Percentiles rank a stretch among this genome's conserved stretches.
These are phyloP conservation scores for Thermomucor indicae-seudaticae DNA, from an alignment of 371 early-diverging fungal genomes.

Conservation along the genomic window DNA sequence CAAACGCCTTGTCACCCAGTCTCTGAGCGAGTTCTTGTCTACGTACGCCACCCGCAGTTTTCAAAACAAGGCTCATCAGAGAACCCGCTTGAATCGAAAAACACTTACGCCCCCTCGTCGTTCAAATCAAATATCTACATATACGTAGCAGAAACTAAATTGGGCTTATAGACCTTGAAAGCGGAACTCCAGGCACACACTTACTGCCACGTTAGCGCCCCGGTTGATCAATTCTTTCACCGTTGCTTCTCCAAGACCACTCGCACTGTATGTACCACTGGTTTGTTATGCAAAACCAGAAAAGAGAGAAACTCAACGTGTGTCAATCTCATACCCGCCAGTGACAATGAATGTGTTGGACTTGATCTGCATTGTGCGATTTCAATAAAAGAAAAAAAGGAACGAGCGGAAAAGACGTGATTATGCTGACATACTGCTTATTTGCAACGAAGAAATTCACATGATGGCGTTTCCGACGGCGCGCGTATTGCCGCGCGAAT, in stretches of 20 bases:
- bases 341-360: slow-evolving; percentile 31
- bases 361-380: slow-evolving; percentile 15
- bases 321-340: slow-evolving; percentile 34
- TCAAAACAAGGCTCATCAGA: too few relatives aligned
- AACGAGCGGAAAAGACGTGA: too few relatives aligned
- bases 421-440: too few relatives aligned
- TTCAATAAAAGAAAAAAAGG: not conserved
- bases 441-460: too few relatives aligned
- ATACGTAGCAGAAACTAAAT: not conserved
- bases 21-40: slow-evolving; percentile 19
- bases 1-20: slow-evolving; percentile 28
- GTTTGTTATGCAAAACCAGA: not conserved
- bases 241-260: slow-evolving; percentile 35
- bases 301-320: not conserved
- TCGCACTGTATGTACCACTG: slow-evolving; percentile 18
- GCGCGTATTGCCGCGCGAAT: too few relatives aligned
- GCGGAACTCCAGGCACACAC: not conserved
- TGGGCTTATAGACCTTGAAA: not conserved
- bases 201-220: slow-evolving; percentile 27
- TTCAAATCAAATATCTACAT: slow-evolving; percentile 52
- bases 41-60: too few relatives aligned
- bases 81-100: too few relatives aligned
- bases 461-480: too few relatives aligned
- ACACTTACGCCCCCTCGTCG: slow-evolving; percentile 10
- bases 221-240: slow-evolving; percentile 16